Evolutionary conservation across 2,329 filamentous ascomycete species (phyloP), one percentile per base, ranked within the genome.

Genomic region (Colletotrichum tamarilloi): DNA sequence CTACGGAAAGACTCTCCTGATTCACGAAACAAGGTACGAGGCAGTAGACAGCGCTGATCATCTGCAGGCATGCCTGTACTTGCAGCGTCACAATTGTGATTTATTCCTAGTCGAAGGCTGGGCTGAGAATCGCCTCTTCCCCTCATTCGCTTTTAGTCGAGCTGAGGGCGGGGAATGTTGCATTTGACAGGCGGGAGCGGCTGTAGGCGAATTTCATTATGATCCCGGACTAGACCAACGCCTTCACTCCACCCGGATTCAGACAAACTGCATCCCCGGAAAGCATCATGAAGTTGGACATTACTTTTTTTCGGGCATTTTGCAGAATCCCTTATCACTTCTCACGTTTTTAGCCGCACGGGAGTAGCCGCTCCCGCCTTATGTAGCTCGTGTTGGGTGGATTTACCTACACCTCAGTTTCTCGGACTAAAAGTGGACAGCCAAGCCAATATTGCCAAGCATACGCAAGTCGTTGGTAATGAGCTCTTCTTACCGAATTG

Each of bases 371-470:
- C 5, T 30, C 16, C 22, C 24, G 42, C 22, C 35, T 26, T 14
- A 3, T 11, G 5, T 19, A 68, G 30, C n/a, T 32, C 28, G 22
- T 32, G 14, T 62, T n/a, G 16, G 28, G 32, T 28, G 55, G 38
- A 62, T 8, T 19, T 42, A 19, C 24, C 55, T 9, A 3, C 2
- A 46, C 28, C 38, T 22, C 24, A 24, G 62, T 6, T 22, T 49
- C 30, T 9, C 16, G 55, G 14, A 14, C 12, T 26, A 5, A 49
- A 59, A 58, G 53, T 16, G 30, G 55, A 19, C 42, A 55, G 68
- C 68, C 62, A 70, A 60, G 55, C 62, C 68, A 67, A 67, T 70
- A 67, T 42, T 60, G 14, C 3, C 14, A 42, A n/a, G 62, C 42
- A 32, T 24, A 55, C 6, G 42, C 11, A 55, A 24, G 42, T n/a